These are phyloP conservation scores for Pseudognaphalium luteoalbum DNA, from an alignment of 129 eudicot species.

Conservation along the genomic window DNA sequence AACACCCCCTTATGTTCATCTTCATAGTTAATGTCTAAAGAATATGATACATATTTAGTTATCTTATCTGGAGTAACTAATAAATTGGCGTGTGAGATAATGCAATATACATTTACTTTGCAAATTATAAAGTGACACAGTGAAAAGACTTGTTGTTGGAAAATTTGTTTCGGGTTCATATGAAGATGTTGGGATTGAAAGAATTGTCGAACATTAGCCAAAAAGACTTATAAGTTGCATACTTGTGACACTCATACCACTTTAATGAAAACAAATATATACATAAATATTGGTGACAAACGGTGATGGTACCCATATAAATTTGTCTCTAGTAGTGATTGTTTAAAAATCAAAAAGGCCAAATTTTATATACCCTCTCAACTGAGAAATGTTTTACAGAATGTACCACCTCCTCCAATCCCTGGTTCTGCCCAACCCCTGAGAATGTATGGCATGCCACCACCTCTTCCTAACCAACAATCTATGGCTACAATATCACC, in stretches of 20 bases:
- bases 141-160: neutral
- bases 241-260: neutral
- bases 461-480: constrained; percentile 55
- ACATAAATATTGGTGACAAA: constrained; percentile 14
- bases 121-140: neutral
- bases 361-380: constrained; percentile 12
- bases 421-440: constrained; percentile 63
- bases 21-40: neutral
- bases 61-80: neutral
- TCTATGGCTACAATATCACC: constrained; percentile 65
- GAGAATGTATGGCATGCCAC: constrained; percentile 80
- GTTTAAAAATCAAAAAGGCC: neutral
- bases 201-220: neutral
- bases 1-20: neutral
- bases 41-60: neutral
- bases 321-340: neutral
- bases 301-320: neutral
- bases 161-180: neutral
- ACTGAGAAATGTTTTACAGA: constrained; percentile 39
- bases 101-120: neutral
- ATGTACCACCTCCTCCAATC: constrained; percentile 50
- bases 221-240: neutral
- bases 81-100: neutral
- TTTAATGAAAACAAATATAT: neutral
- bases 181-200: neutral